Evolutionary conservation across 192 early-diverging fungal species (phyloP), one percentile per base, ranked within the genome.

Genomic region (Paraglomus brasilianum): DNA sequence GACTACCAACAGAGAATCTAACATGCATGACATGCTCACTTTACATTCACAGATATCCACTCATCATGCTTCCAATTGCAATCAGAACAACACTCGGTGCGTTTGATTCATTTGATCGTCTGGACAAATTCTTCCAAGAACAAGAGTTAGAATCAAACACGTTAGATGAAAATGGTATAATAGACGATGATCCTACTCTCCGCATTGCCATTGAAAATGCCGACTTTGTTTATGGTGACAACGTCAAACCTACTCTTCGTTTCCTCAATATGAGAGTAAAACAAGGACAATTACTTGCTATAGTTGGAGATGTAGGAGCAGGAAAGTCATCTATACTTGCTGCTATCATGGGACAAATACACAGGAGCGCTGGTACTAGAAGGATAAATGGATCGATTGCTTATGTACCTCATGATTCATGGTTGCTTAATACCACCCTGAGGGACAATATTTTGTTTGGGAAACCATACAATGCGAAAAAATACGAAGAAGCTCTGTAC

Each of bases 401-500:
- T 11, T 89, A 86, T 79, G 80, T 86, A 41, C 81, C 84, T 13
- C 89, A 90, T 66, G 83, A 85, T 68, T 85, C 86, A 0, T 92
- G 90, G 88, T 66, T 92, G 7, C 69, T 90, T 51, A 92, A 91
- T 72, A 73, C 81, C 2, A 87, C 90, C 0, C 74, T 94, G n/a
- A 82, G 85, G 17, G 87, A 87, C 7, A 95, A 95, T 67, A 87
- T 94, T 78, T 46, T 92, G 36, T 93, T 95, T 79, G 91, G 92
- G 0, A 82, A 80, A 7, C 55, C 72, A 0, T 87, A 78, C 47
- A 83, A 95, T 52, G 66, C 69, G 15, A 59, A 69, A 53, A 76
- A 69, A 11, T 92, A 89, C 79, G 72, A 81, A 57, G 81, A 83
- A 38, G 81, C 87, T 41, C 58, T 93, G 3, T 76, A 83, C 7